These are phyloP conservation scores for Imleria badia DNA, from an alignment of 768 basidiomycete genomes.

Conservation along the genomic window DNA sequence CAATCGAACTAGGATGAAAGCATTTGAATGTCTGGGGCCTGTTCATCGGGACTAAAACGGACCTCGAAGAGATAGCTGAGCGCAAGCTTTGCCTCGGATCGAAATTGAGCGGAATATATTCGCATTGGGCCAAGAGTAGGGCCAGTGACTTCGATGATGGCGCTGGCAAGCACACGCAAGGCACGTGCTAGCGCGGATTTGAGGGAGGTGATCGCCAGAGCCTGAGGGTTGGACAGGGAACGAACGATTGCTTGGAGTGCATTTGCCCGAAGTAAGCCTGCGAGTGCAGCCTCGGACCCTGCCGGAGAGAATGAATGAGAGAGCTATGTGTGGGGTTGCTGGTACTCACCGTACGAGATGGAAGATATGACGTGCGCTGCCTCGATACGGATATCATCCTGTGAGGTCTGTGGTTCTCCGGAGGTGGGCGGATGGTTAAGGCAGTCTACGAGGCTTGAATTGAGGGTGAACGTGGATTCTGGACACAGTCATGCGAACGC, in stretches of 20 bases:
- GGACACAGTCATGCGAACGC: conserved; percentile 19
- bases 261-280: conserved; percentile 53
- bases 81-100: conserved; percentile 53
- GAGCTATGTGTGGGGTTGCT: neutral
- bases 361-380: conserved; percentile 76
- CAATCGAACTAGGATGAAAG: conserved; percentile 45
- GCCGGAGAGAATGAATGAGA: neutral
- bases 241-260: conserved; percentile 61
- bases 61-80: conserved; percentile 64
- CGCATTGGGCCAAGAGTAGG: conserved; percentile 67
- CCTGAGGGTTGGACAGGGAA: conserved; percentile 48
- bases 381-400: conserved; percentile 61
- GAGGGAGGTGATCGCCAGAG: conserved; percentile 38
- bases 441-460: conserved; percentile 59
- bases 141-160: conserved; percentile 66
- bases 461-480: neutral
- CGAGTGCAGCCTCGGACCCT: conserved; percentile 65
- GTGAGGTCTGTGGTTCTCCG: conserved; percentile 36
- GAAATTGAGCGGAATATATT: conserved; percentile 35
- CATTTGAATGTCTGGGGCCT: neutral
- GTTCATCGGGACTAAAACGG: neutral
- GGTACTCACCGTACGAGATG: conserved; percentile 58
- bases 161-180: conserved; percentile 55
- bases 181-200: conserved; percentile 63
- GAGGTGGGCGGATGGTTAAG: conserved; percentile 43